Conservation (phyloP, 768 basidiomycete genomes). For the Porphyrellus cyaneotinctus region DNA sequence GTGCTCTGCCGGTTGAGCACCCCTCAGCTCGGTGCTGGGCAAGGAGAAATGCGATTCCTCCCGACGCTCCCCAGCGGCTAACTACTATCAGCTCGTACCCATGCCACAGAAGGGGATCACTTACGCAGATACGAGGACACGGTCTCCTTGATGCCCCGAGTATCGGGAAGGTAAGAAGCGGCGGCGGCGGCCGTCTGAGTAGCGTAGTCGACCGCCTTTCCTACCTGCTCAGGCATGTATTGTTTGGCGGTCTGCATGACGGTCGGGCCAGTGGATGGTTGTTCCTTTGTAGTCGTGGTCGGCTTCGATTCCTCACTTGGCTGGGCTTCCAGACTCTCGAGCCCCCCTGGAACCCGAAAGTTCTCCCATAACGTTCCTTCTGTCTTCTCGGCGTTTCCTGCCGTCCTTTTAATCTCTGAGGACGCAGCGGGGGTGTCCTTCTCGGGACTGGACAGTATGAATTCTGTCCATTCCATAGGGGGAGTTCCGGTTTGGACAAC, state of each 20-base stretch:
- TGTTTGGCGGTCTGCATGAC: slow-evolving; percentile 1
- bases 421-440: slow-evolving; percentile 3
- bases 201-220: background rate
- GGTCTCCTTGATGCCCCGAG: background rate
- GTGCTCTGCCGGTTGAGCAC: slow-evolving; percentile 31
- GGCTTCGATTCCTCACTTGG: background rate
- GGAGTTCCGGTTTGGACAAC: slow-evolving; percentile 16
- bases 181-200: background rate
- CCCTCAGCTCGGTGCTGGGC: slow-evolving; percentile 34
- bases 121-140: slow-evolving; percentile 9
- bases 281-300: background rate
- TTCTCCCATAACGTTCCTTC: background rate
- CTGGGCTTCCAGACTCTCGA: background rate
- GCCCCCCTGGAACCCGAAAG: background rate
- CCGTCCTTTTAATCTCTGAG: background rate
- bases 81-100: slow-evolving; percentile 4
- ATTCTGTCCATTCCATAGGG: slow-evolving; percentile 16
- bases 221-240: slow-evolving; percentile 1
- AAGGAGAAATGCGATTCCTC: slow-evolving; percentile 21
- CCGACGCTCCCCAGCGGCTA: slow-evolving; percentile 6
- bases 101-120: background rate
- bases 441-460: slow-evolving; percentile 12
- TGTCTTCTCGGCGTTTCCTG: background rate
- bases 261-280: background rate
- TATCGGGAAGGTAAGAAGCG: slow-evolving; percentile 2